Percentiles rank a stretch among this genome's conserved stretches.
Conservation (phyloP, 2,329 filamentous ascomycete species). For the Fusarium camptoceras region DNA sequence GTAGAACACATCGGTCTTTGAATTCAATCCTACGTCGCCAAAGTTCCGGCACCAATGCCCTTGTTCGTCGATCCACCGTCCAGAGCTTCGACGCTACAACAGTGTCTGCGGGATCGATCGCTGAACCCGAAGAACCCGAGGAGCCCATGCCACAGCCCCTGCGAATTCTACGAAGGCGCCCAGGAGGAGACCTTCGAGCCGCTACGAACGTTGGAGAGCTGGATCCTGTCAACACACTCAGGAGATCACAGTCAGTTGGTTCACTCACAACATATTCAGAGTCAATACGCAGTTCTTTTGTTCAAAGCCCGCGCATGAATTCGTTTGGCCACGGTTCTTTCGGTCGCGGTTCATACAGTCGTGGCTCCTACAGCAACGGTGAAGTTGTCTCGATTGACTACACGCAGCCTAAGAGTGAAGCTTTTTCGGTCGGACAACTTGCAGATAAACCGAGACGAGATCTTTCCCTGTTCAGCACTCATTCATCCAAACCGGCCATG, state of each 20-base stretch:
- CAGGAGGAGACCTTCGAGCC: constrained; percentile 79
- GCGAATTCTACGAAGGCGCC: constrained; percentile 75
- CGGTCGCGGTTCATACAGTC: constrained; percentile 7
- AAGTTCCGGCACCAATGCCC: constrained; percentile 70
- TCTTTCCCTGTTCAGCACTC: constrained; percentile 69
- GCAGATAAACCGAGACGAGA: constrained; percentile 62
- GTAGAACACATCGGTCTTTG: constrained; percentile 61
- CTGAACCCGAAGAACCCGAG: constrained; percentile 56
- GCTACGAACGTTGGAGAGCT: constrained; percentile 74
- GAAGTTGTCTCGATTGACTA: constrained; percentile 39
- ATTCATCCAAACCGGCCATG: constrained; percentile 72
- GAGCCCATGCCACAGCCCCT: constrained; percentile 62
- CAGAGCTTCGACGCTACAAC: constrained; percentile 70
- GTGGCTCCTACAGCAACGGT: constrained; percentile 28
- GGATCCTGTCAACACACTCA: constrained; percentile 58
- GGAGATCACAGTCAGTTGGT: constrained; percentile 68
- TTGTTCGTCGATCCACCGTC: constrained; percentile 62
- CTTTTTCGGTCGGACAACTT: constrained; percentile 70
- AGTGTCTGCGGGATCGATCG: constrained; percentile 64
- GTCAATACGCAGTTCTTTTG: constrained; percentile 68
- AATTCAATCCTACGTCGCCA: constrained; percentile 66
- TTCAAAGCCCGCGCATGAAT: constrained; percentile 56
- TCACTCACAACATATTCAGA: constrained; percentile 71
- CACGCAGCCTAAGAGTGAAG: constrained; percentile 52
- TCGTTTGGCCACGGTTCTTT: constrained; percentile 46